These are phyloP conservation scores for Picea abies DNA, from an alignment of 83 land plant genomes.

Conservation along the genomic window DNA sequence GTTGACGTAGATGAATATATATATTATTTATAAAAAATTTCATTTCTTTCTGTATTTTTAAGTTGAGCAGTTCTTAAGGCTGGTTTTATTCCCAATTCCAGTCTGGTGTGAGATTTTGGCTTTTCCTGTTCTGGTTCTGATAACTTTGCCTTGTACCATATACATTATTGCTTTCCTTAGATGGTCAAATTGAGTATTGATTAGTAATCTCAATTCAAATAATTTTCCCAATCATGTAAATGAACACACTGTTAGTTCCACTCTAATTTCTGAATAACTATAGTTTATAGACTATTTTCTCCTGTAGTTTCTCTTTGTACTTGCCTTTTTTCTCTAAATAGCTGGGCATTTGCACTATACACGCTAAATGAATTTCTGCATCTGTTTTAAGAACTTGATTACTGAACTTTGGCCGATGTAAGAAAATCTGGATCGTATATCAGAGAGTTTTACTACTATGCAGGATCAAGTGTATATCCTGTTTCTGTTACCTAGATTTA, in stretches of 20 bases:
- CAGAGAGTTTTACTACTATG: background rate
- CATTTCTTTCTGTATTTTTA: no score
- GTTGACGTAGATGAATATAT: no score
- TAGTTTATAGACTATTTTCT: background rate
- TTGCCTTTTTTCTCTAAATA: background rate
- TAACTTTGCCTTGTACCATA: background rate
- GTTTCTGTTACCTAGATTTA: background rate
- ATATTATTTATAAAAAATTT: no score
- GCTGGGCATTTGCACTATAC: background rate
- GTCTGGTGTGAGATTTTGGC: no score
- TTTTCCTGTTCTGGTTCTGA: no score
- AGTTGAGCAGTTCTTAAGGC: no score
- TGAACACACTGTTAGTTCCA: background rate
- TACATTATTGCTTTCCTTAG: background rate
- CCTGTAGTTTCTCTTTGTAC: background rate
- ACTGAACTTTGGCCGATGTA: background rate
- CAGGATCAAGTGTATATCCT: background rate
- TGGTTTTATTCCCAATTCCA: no score
- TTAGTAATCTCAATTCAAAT: background rate
- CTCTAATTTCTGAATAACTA: background rate
- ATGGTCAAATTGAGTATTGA: background rate
- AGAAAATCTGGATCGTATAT: background rate
- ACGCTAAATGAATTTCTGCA: background rate
- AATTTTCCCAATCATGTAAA: background rate
- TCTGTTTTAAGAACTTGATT: background rate